phyloP scores from a whole-genome alignment of 2,329 filamentous ascomycete species.

The Alternaria ethzedia region DNA sequence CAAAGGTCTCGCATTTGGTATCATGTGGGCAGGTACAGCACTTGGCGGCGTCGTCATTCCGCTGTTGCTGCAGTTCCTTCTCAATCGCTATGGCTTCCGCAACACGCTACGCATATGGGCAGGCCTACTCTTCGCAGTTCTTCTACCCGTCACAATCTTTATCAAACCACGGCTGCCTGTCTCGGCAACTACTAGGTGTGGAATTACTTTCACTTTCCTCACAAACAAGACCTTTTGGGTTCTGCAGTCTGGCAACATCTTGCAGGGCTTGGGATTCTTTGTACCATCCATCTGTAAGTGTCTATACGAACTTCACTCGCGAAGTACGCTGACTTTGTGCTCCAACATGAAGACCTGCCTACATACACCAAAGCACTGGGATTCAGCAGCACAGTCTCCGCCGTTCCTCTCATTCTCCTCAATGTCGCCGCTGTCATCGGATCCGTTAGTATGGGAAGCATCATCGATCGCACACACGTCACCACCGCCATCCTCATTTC shows the following conservation, averaged over 20 bases:
- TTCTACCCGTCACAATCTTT: constrained; percentile 41
- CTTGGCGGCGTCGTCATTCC: constrained; percentile 54
- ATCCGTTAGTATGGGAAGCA: constrained; percentile 44
- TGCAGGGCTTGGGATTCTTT: constrained; percentile 50
- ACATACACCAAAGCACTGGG: constrained; percentile 42
- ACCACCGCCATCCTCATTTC: constrained; percentile 53
- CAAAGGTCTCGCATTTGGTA: constrained; percentile 67
- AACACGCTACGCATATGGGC: constrained; percentile 52
- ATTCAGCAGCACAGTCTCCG: constrained; percentile 27
- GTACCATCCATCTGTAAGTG: constrained; percentile 45
- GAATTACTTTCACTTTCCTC: constrained; percentile 41
- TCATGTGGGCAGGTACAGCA: constrained; percentile 62
- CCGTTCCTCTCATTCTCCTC: constrained; percentile 45
- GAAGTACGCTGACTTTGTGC: background rate
- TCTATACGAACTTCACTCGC: background rate
- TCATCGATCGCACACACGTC: constrained; percentile 52
- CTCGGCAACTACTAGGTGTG: constrained; percentile 14
- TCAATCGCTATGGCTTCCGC: constrained; percentile 49
- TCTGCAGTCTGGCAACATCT: constrained; percentile 43
- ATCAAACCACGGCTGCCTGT: constrained; percentile 44
- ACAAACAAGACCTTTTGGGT: constrained; percentile 38
- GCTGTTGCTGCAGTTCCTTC: constrained; percentile 49
- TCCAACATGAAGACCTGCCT: constrained; percentile 26
- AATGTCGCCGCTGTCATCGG: constrained; percentile 47
- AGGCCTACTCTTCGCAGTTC: constrained; percentile 37